Evolutionary conservation across 257 asterid genomes (phyloP).

Genomic region (Solanum ossicruentum): DNA sequence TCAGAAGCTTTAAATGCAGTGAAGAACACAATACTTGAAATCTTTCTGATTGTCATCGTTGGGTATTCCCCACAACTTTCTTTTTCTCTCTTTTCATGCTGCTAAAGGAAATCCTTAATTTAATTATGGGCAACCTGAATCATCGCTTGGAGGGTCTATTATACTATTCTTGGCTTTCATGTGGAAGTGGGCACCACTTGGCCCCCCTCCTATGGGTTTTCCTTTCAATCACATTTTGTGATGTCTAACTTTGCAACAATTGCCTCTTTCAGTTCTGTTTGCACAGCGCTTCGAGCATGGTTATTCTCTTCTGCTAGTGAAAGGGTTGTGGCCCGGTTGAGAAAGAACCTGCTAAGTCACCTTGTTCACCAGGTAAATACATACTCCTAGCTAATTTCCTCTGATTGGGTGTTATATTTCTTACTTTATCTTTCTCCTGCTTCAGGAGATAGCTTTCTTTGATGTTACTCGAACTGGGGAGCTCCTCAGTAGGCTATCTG

Average conservation of each 20-base stretch:
- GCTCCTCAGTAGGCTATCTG: slow-evolving; percentile 84
- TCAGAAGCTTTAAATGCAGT: slow-evolving; percentile 53
- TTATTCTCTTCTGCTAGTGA: slow-evolving; percentile 69
- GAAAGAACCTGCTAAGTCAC: slow-evolving; percentile 59
- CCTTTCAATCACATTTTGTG: background rate
- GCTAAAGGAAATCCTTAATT: background rate
- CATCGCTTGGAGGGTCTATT: background rate
- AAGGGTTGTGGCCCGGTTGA: slow-evolving; percentile 57
- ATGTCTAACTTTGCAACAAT: background rate
- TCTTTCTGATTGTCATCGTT: slow-evolving; percentile 41
- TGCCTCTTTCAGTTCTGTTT: slow-evolving; percentile 48
- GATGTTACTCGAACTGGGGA: slow-evolving; percentile 93
- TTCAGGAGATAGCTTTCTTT: slow-evolving; percentile 76
- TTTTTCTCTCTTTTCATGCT: background rate
- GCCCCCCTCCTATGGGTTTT: background rate
- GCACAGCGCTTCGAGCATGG: slow-evolving; percentile 68
- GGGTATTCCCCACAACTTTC: slow-evolving; percentile 35
- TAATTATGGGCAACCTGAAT: background rate
- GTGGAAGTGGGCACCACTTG: background rate
- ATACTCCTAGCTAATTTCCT: background rate
- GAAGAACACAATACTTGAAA: slow-evolving; percentile 42
- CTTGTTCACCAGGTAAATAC: slow-evolving; percentile 57
- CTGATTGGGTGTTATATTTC: background rate
- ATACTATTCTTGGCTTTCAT: background rate
- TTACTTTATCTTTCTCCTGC: background rate